These are phyloP conservation scores for Comarum palustre DNA, from an alignment of 306 rosid species.

Conservation along the genomic window DNA sequence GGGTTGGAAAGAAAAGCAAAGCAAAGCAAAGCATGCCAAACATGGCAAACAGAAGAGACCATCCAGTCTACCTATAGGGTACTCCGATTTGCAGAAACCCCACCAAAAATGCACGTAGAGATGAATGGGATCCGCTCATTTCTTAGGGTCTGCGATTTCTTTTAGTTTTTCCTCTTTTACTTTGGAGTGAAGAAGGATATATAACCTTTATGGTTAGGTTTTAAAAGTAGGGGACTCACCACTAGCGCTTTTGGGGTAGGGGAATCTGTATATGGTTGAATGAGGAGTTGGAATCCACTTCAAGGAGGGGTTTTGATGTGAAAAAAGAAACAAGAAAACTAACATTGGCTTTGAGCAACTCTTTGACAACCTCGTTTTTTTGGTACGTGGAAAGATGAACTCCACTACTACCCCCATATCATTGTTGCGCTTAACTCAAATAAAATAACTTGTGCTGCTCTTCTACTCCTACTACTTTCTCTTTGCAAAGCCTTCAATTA, in stretches of 20 bases:
- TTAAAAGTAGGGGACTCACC: conserved; percentile 54
- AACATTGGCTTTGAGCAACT: conserved; percentile 16
- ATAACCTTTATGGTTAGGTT: conserved; percentile 45
- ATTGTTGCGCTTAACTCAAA: conserved; percentile 41
- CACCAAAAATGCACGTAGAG: conserved; percentile 6
- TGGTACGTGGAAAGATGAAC: conserved; percentile 80
- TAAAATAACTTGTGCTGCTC: conserved; percentile 24
- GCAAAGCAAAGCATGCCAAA: background rate
- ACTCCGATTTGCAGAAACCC: conserved; percentile 48
- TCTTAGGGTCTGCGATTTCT: background rate
- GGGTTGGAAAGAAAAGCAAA: too few relatives aligned
- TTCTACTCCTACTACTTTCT: background rate
- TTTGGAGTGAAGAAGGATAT: conserved; percentile 23
- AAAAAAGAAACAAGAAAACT: conserved; percentile 30
- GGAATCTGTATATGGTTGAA: conserved; percentile 69
- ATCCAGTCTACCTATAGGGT: conserved; percentile 37
- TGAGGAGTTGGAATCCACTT: conserved; percentile 99
- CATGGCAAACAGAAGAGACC: background rate
- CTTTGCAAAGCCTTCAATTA: conserved; percentile 34
- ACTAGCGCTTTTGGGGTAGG: conserved; percentile 11
- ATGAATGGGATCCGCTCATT: conserved; percentile 35
- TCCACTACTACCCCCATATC: conserved; percentile 48
- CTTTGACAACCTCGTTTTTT: conserved; percentile 51
- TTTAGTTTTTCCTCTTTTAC: background rate
- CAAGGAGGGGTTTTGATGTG: conserved; percentile 54